A percentile compares a stretch with the other conserved stretches of the same genome.
These are phyloP conservation scores for Venturia nashicola DNA, from an alignment of 2,329 filamentous ascomycete genomes.

Conservation along the genomic window DNA sequence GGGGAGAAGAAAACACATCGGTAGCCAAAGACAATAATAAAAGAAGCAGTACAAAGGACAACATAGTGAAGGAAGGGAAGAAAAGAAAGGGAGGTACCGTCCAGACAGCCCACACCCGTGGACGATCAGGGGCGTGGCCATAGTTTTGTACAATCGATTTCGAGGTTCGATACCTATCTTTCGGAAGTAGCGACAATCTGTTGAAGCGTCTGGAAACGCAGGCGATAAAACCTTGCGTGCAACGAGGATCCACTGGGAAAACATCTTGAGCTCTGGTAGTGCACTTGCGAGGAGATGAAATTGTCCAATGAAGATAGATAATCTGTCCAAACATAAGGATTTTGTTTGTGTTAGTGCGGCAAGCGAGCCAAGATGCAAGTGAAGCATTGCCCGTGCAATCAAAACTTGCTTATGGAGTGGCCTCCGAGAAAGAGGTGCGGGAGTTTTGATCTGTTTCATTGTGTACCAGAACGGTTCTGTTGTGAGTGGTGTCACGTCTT, in stretches of 20 bases:
- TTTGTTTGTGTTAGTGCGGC: neutral
- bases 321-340: neutral
- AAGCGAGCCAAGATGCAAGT: neutral
- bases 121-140: neutral
- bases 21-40: neutral
- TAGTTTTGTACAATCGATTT: conserved; percentile 1
- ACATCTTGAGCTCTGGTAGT: neutral
- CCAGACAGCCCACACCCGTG: conserved; percentile 1
- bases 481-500: neutral
- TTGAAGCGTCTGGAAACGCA: neutral
- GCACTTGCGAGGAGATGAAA: neutral
- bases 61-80: neutral
- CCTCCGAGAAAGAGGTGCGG: neutral
- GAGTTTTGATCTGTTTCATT: neutral
- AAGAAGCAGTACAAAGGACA: neutral
- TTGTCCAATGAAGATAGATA: neutral
- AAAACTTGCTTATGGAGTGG: neutral
- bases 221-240: neutral
- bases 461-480: neutral
- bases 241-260: neutral
- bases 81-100: conserved; percentile 2
- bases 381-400: neutral
- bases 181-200: neutral
- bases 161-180: neutral
- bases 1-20: neutral